Evolutionary conservation across 2,329 filamentous ascomycete genomes (phyloP), one percentile per base, ranked within the genome.

Genomic region (Venturia asperata): DNA sequence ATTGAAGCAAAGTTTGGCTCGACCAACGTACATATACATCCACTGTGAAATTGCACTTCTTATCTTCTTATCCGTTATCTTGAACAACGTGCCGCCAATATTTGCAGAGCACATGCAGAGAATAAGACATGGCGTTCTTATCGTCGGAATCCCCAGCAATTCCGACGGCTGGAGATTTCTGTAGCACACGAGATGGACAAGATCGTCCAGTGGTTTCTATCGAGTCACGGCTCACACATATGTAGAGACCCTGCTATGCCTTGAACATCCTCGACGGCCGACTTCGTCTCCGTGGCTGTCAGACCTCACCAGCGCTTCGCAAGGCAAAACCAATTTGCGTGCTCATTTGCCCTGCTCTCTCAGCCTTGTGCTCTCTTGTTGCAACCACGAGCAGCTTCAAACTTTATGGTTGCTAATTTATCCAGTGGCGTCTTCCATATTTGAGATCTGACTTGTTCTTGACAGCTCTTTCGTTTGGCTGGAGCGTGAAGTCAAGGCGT

Each of bases 1-100:
- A 34, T 34, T n/a, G n/a, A n/a, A 30, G 30, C 49, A 34, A 34
- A 55, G n/a, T 58, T 58, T 37, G 52, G 52, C 52, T 58, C 52
- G 30, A 19, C 52, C 52, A 58, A 37, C n/a, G 52, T 34, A 37
- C n/a, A 27, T 34, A 9, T 58, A 58, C 30, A 58, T 58, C 19
- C 11, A 24, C 11, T 17, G 24, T 3, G 24, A 34, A 34, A 56
- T 58, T 37, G 30, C 52, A 58, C 52, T n/a, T 37, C 27, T 58
- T 58, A 58, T 58, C 52, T 34, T 13, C 49, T 5, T 58, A 2
- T 37, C 52, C 15, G 30, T 58, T 58, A 58, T 58, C 52, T 34
- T 37, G 52, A 58, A 17, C 52, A 11, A 37, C 52, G 52, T 58
- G 52, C 52, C 52, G 30, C 19, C 19, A 58, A 34, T 34, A 24